These are phyloP conservation scores for Colletotrichum sp. DNA, from an alignment of 2,329 filamentous ascomycete species.

Conservation along the genomic window DNA sequence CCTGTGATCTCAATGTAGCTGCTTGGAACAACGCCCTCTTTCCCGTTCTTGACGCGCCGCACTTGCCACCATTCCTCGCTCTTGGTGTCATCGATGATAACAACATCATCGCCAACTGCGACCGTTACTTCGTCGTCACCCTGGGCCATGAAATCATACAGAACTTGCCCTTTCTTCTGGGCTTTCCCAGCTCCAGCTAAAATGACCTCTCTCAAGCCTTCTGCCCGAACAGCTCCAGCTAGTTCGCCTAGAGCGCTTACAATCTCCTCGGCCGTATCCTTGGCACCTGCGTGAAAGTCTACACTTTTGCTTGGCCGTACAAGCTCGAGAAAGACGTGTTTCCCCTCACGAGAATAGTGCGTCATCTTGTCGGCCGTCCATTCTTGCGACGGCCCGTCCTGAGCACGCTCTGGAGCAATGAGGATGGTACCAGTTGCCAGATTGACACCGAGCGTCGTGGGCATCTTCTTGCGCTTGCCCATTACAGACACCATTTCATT, in stretches of 20 bases:
- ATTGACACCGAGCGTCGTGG: slow-evolving; percentile 95
- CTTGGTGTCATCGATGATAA: slow-evolving; percentile 86
- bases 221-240: slow-evolving; percentile 83
- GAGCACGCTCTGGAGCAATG: slow-evolving; percentile 84
- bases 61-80: slow-evolving; percentile 99
- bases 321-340: slow-evolving; percentile 95
- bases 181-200: slow-evolving; percentile 73
- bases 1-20: slow-evolving; percentile 93
- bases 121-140: slow-evolving; percentile 97
- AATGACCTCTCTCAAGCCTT: slow-evolving; percentile 83
- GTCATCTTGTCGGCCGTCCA: slow-evolving; percentile 95
- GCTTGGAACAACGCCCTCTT: slow-evolving; percentile 94
- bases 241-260: slow-evolving; percentile 87
- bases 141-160: slow-evolving; percentile 97
- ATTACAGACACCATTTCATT: slow-evolving; percentile 97
- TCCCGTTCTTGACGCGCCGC: slow-evolving; percentile 85
- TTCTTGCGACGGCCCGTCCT: slow-evolving; percentile 85
- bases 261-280: slow-evolving; percentile 96
- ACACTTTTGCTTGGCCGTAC: slow-evolving; percentile 92
- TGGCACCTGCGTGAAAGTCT: slow-evolving; percentile 96
- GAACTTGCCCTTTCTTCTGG: slow-evolving; percentile 82
- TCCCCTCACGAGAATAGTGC: slow-evolving; percentile 98
- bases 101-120: slow-evolving; percentile 85
- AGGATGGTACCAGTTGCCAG: slow-evolving; percentile 86
- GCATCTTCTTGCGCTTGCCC: slow-evolving; percentile 98